Base-by-base conservation (phyloP, 495 filamentous ascomycete species). In the Penicillium soppii region DNA sequence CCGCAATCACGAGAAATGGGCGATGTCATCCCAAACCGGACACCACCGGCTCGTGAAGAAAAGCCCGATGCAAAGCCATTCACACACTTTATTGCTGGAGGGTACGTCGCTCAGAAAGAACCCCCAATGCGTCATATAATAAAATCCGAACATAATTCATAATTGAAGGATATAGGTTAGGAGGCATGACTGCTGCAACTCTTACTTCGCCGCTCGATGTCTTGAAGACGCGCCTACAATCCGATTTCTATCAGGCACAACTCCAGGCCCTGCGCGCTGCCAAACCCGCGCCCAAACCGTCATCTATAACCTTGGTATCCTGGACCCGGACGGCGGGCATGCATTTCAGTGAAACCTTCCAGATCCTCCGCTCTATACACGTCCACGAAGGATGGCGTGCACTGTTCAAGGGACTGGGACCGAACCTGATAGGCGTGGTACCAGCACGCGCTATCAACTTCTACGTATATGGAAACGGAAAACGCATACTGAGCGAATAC, bases 141-240 rank as follows among this genome's bases (percentile, higher is more conserved):
- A 19, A 16, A 21, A 23, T 27, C 2, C 7, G 40, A 43, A 12
- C n/a, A n/a, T 1, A 0, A 15, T 25, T 19, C 45, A n/a, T 47
- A 37, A 47, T 9, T 7, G 10, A 5, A 21, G 22, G 15, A 19
- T 44, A 17, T 41, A 95, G 91, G 16, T 70, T 90, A 17, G 91
- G 91, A 53, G 91, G 91, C 50, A 92, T 95, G 87, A 90, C 88
- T 15, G 81, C 91, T 10, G 86, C 91, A 4, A 82, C 86, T n/a
- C 70, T 95, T 8, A 96, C 91, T 0, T 88, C 88, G 4, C 91
- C 91, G 5, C 82, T 96, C 39, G 91, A 96, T 62, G 91, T 96
- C 22, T 79, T 96, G 7, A 94, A 94, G 70, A 95, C 91, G 4
- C 81, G 91, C 7, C 78, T 96, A 3, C 91, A 96, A 66, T 92